Evolutionary conservation across 768 basidiomycete species (phyloP), one percentile per base, ranked within the genome.

Genomic region (Cystoderma amianthinum): DNA sequence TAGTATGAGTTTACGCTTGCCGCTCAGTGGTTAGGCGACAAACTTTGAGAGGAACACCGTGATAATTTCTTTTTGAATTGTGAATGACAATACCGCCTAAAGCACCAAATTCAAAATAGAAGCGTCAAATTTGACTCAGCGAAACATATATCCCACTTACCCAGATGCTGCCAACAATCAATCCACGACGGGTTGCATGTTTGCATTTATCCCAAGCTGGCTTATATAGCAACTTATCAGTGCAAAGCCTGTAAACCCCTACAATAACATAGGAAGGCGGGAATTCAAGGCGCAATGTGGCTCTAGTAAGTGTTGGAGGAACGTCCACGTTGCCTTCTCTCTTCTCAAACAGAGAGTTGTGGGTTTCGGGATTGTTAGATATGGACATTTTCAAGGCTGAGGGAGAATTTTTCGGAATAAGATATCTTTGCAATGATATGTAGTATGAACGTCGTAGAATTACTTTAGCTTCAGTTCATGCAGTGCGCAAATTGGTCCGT

Each of bases 141-240:
- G 25, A n/a, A 42, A 32, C 9, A 10, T 15, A 38, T 19, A 18
- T 25, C 15, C 15, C 16, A 61, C 72, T 28, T 52, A 84, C 87
- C 87, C 87, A 91, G 22, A 74, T 58, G 0, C 72, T 54, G 0
- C 84, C 91, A 30, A 89, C 82, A 12, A 74, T 59, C 0, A 74
- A 64, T 0, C 93, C 92, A 15, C 91, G 66, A 36, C 71, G 55
- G 1, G 76, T 74, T 0, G 85, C 93, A 60, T 94, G 83, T 47
- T 70, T 75, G 56, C 90, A 87, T 62, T 90, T 93, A 53, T 85
- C 65, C 88, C 92, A 90, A 5, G 85, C 80, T 3, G 91, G 89
- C 18, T 68, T 63, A 45, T 78, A 81, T 23, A 95, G 64, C 11
- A 61, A 61, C 28, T 73, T 67, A 58, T 94, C 91, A 0, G 85